Conservation (phyloP, 306 rosid species). For the Benincasa hispida region DNA sequence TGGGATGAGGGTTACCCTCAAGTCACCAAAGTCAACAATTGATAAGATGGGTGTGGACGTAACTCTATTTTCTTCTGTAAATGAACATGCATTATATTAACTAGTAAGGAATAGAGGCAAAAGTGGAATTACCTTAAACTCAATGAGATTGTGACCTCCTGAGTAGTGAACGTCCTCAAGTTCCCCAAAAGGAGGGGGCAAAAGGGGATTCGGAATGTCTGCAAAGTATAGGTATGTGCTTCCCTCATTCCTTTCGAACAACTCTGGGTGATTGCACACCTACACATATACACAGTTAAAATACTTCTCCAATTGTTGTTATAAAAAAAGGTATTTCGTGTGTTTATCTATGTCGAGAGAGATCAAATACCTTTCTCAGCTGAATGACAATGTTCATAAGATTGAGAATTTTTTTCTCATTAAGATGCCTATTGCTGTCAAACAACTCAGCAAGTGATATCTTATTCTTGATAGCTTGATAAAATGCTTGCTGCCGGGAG, state of each 20-base stretch:
- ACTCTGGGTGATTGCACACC: constrained; percentile 99
- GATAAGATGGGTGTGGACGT: neutral
- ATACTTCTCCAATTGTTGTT: constrained; percentile 9
- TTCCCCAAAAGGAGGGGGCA: constrained; percentile 94
- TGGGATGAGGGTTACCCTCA: neutral
- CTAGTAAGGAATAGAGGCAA: neutral
- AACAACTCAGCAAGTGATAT: constrained; percentile 92
- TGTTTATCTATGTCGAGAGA: neutral
- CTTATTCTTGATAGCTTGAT: constrained; percentile 96
- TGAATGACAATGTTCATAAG: constrained; percentile 97
- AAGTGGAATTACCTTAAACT: constrained; percentile 39
- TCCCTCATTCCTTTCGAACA: constrained; percentile 97
- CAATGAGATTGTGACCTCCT: constrained; percentile 78
- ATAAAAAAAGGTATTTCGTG: neutral
- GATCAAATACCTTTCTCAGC: constrained; percentile 60
- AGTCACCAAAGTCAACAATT: neutral
- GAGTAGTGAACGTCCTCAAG: constrained; percentile 82
- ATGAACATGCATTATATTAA: neutral
- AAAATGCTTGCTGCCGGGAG: constrained; percentile 95
- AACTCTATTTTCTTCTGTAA: neutral
- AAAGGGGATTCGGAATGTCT: constrained; percentile 67
- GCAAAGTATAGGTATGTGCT: constrained; percentile 73
- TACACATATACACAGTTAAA: constrained; percentile 23
- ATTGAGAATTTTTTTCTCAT: constrained; percentile 75
- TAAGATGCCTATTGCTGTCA: constrained; percentile 83